Percentiles rank a stretch among this genome's conserved stretches.
phyloP scores from a whole-genome alignment of 352 stramenopile species.

The Globisporangium heterothallicum region DNA sequence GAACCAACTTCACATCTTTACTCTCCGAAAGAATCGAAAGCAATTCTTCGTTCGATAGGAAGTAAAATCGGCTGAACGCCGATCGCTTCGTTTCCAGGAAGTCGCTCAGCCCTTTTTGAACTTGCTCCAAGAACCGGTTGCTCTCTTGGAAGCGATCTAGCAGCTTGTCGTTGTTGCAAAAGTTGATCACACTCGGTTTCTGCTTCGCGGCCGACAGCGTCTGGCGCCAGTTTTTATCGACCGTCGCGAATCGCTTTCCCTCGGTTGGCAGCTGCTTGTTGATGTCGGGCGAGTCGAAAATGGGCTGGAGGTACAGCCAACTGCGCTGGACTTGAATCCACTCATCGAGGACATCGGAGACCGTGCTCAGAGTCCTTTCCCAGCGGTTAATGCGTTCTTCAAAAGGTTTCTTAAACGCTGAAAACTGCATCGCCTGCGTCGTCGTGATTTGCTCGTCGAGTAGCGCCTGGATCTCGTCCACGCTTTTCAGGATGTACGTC shows the following conservation, averaged over 20 bases:
- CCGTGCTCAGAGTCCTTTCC: slow-evolving; percentile 83
- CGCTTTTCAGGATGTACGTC: slow-evolving; percentile 92
- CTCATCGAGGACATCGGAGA: slow-evolving; percentile 92
- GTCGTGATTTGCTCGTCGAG: slow-evolving; percentile 95
- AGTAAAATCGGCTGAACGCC: slow-evolving; percentile 93
- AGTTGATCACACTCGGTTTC: slow-evolving; percentile 83
- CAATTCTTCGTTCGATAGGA: slow-evolving; percentile 93
- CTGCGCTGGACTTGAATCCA: slow-evolving; percentile 93
- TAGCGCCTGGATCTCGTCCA: slow-evolving; percentile 91
- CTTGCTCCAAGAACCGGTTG: slow-evolving; percentile 93
- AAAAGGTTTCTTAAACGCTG: slow-evolving; percentile 93
- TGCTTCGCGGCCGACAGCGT: slow-evolving; percentile 84
- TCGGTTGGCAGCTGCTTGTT: slow-evolving; percentile 94
- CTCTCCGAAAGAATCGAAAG: slow-evolving; percentile 94
- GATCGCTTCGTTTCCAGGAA: slow-evolving; percentile 94
- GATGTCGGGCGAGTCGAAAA: slow-evolving; percentile 94
- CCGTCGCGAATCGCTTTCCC: slow-evolving; percentile 91
- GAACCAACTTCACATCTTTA: slow-evolving; percentile 93
- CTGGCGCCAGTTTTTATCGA: slow-evolving; percentile 94
- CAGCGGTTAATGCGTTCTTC: slow-evolving; percentile 91
- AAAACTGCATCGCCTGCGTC: slow-evolving; percentile 95
- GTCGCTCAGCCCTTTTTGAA: slow-evolving; percentile 93
- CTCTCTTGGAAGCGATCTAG: slow-evolving; percentile 90
- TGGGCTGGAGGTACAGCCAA: slow-evolving; percentile 95
- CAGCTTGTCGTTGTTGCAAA: slow-evolving; percentile 92